Evolutionary conservation across 2,329 filamentous ascomycete species (phyloP).

Genomic region (Colletotrichum incanum): DNA sequence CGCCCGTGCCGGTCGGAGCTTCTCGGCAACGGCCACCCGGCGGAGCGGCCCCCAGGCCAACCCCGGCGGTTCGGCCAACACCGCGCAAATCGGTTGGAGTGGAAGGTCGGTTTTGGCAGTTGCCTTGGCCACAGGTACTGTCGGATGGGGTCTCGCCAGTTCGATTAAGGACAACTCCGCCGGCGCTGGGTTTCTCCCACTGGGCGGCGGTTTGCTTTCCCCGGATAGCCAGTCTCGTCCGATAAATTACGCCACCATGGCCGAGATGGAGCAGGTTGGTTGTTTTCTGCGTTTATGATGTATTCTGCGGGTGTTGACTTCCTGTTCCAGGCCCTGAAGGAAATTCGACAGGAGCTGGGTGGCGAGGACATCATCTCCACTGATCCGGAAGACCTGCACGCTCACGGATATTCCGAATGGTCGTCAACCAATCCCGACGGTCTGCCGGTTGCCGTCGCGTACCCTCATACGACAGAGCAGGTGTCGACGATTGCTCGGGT

Average conservation of each 20-base stretch:
- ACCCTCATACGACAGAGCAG: slow-evolving; percentile 73
- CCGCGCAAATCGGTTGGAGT: slow-evolving; percentile 48
- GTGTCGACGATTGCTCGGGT: slow-evolving; percentile 75
- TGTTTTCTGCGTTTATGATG: slow-evolving; percentile 20
- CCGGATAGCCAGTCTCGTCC: slow-evolving; percentile 48
- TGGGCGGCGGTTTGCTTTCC: slow-evolving; percentile 46
- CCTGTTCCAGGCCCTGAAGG: slow-evolving; percentile 65
- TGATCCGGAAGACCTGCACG: slow-evolving; percentile 73
- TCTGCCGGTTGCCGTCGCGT: slow-evolving; percentile 76
- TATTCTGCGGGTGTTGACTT: slow-evolving; percentile 1
- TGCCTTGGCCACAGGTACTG: slow-evolving; percentile 56
- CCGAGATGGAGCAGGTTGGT: slow-evolving; percentile 52
- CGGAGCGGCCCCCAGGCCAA: slow-evolving; percentile 27
- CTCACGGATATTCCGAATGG: slow-evolving; percentile 79
- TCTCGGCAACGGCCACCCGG: slow-evolving; percentile 45
- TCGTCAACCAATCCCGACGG: slow-evolving; percentile 73
- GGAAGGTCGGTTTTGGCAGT: slow-evolving; percentile 55
- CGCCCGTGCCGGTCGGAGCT: slow-evolving; percentile 42
- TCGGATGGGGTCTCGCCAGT: slow-evolving; percentile 60
- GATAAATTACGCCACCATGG: slow-evolving; percentile 57
- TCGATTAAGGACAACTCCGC: slow-evolving; percentile 43
- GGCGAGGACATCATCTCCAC: slow-evolving; percentile 73
- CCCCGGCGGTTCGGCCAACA: slow-evolving; percentile 12
- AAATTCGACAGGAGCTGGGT: slow-evolving; percentile 66
- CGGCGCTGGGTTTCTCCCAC: slow-evolving; percentile 38